Percentiles rank a stretch among this genome's conserved stretches.
These are phyloP conservation scores for Yarrowia galli DNA, from an alignment of 1,139 yeast genomes.

Conservation along the genomic window DNA sequence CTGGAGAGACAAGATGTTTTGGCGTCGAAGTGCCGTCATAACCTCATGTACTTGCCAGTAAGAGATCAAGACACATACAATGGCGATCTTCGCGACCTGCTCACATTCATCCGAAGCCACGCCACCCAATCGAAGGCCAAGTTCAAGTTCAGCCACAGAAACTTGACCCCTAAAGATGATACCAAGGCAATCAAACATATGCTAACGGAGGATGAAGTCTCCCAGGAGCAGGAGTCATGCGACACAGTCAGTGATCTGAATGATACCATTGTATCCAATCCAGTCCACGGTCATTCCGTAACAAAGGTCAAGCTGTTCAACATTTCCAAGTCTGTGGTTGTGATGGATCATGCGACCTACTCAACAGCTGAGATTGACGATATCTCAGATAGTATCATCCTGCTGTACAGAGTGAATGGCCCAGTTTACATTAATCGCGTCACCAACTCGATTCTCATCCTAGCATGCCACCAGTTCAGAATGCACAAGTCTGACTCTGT, in stretches of 20 bases:
- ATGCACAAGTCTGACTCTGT: conserved; percentile 46
- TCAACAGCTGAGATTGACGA: conserved; percentile 39
- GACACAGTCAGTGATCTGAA: background rate
- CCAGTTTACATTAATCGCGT: conserved; percentile 45
- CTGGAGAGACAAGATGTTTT: conserved; percentile 5
- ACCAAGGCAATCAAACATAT: background rate
- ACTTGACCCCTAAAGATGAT: conserved; percentile 6
- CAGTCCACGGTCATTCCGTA: background rate
- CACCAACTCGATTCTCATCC: conserved; percentile 42
- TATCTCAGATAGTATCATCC: conserved; percentile 43
- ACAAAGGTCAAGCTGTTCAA: conserved; percentile 3
- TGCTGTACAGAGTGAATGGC: conserved; percentile 44
- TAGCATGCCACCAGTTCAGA: conserved; percentile 49
- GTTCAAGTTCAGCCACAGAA: conserved; percentile 22
- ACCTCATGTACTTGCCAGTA: conserved; percentile 23
- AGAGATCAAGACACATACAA: conserved; percentile 37
- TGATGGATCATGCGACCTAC: conserved; percentile 14
- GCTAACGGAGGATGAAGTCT: background rate
- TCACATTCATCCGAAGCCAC: conserved; percentile 10
- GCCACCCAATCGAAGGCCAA: conserved; percentile 18
- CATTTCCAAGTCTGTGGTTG: conserved; percentile 4
- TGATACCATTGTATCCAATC: background rate
- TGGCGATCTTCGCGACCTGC: background rate
- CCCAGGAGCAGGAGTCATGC: background rate
- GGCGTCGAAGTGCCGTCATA: conserved; percentile 19